These are phyloP conservation scores for Delonix regia DNA, from an alignment of 306 rosid species.

Conservation along the genomic window DNA sequence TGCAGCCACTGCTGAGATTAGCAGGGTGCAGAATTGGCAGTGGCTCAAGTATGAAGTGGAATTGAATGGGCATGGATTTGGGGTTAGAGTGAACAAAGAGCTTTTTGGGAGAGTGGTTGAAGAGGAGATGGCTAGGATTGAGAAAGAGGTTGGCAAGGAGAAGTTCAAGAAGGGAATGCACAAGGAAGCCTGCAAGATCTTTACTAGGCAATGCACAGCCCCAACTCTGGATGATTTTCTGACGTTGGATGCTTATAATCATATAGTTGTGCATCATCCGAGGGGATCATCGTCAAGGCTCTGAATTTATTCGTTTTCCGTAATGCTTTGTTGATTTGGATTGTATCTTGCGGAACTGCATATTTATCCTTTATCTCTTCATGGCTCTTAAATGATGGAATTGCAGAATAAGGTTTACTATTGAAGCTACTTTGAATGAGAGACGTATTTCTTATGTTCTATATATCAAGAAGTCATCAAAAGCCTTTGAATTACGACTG, in stretches of 20 bases:
- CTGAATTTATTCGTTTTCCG: constrained; percentile 23
- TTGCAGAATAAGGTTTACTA: not conserved
- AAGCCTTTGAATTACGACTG: not conserved
- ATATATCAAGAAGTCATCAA: not conserved
- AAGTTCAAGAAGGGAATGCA: constrained; percentile 74
- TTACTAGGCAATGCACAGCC: constrained; percentile 76
- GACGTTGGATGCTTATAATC: constrained; percentile 74
- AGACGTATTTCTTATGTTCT: not conserved
- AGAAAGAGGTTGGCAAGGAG: constrained; percentile 75
- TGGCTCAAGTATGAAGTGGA: constrained; percentile 89
- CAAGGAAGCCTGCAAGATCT: constrained; percentile 70
- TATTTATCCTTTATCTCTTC: not conserved
- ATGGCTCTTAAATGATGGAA: not conserved
- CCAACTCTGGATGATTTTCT: constrained; percentile 78
- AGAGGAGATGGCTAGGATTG: constrained; percentile 87
- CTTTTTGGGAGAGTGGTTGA: constrained; percentile 83
- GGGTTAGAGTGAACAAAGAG: constrained; percentile 66
- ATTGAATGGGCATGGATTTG: constrained; percentile 74
- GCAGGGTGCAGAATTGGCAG: constrained; percentile 97
- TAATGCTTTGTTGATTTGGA: constrained; percentile 11
- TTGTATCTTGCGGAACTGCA: constrained; percentile 14
- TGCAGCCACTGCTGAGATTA: constrained; percentile 96
- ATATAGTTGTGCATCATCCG: constrained; percentile 63
- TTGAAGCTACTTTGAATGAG: constrained; percentile 22
- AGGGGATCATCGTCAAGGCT: constrained; percentile 50